Evolutionary conservation across 768 basidiomycete genomes (phyloP), one percentile per base, ranked within the genome.

Genomic region (Cytidiella melzeri): DNA sequence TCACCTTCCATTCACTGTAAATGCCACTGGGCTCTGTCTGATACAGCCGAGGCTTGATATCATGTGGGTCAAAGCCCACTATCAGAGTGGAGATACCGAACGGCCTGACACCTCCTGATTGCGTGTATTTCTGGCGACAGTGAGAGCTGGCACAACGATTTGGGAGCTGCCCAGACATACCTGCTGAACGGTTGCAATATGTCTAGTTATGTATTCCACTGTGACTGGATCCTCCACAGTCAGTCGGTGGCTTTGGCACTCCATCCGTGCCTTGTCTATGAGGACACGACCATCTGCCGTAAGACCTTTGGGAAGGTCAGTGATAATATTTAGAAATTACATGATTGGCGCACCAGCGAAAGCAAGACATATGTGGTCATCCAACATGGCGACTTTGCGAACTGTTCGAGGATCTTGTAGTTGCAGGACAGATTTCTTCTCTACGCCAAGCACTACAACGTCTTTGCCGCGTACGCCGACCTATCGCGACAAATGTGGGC

Each of bases 131-230:
- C 92, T 95, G 59, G 30, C 9, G 15, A 7, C 30, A 34, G n/a
- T 9, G 40, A 26, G 27, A 47, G n/a, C 42, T 27, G 6, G 30
- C 18, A 48, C n/a, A n/a, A 39, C 41, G 21, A 37, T 44, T 34
- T 13, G 20, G 10, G 18, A 7, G 30, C 15, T 34, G 30, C 9
- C 7, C 7, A 34, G 30, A 15, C 30, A 34, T 34, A 92, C 95
- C 79, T 99, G 96, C 69, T 99, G 95, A 56, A 98, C 92, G n/a
- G 93, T 92, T 47, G 96, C 96, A 63, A 99, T 87, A 69, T 96
- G 88, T 64, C 95, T 83, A 24, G 96, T 96, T 61, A 99, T 97
- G 63, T 98, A 99, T 67, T 99, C 96, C 24, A 99, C 88, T 15
- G 90, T 92, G 44, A 96, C 96, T 11, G 96, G 96, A 65, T 98